Evolutionary conservation across 108 stramenopile genomes (phyloP), one percentile per base, ranked within the genome.

Genomic region (Nitzschia palea): DNA sequence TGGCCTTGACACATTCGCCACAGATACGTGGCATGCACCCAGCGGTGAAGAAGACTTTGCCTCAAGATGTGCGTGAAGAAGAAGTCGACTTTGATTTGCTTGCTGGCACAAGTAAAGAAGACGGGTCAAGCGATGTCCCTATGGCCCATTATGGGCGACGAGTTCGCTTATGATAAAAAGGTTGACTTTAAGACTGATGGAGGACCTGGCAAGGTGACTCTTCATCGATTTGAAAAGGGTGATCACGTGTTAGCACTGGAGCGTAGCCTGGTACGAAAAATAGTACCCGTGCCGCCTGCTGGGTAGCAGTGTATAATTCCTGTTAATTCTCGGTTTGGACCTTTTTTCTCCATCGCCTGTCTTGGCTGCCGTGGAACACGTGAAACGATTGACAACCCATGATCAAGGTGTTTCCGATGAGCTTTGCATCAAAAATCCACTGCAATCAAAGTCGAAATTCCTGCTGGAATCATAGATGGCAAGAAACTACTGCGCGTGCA

Each of bases 381-480:
- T 14, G 37, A 40, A 14, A 40, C 8, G 37, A 40, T 40, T 40
- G 10, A 40, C 14, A 14, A 40, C 14, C 37, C 37, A 40, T 40
- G 37, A 8, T 8, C 14, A 40, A 14, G 10, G 10, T 40, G 37
- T 14, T 14, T 10, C 14, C 10, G 37, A 8, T 10, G 10, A 40
- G 37, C 37, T 8, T 8, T 40, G 8, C 37, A 40, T 8, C 8
- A 40, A 14, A 40, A 40, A 14, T 10, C 37, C 14, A 10, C 37
- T 40, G 14, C 8, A 40, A 90, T 96, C 54, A 88, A 86, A 79
- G 89, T 96, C 30, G 83, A 82, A 56, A 86, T 96, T 33, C 95
- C 95, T 17, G 73, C 90, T 22, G 93, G 93, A 34, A 91, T 96
- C 27, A 89, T 91, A 69, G 85, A 85, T 62, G 95, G 95, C 43